Evolutionary conservation across 345 rosid species (phyloP), one percentile per base, ranked within the genome.

Genomic region (Eutrema yunnanense): DNA sequence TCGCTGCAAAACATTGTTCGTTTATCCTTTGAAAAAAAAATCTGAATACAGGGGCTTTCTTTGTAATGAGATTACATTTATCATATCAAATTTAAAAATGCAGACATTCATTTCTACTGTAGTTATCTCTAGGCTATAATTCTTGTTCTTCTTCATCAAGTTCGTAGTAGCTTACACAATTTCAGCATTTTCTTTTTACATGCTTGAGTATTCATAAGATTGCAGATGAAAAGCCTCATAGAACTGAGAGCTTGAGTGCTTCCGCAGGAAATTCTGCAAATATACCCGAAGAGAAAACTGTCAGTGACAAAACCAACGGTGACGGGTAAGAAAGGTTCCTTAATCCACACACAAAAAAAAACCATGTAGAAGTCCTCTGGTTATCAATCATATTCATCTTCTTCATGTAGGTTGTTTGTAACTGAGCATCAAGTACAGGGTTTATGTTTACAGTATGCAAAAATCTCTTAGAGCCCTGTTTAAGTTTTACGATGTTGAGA

Each of bases 261-360:
- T 54, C 55, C 47, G 76, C 75, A 64, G 80, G 67, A 72, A 65
- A 73, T 38, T 61, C 79, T 73, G 85, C 87, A 87, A 88, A 84
- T 27, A 46, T 71, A 54, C 83, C 73, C 4, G 44, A 72, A 71
- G 91, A 74, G 75, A 80, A 61, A 63, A 76, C 78, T 50, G 79
- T 64, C 56, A 58, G 56, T 7, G 37, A 70, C 56, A 49, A 57
- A 71, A 57, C 55, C 50, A 71, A 11, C 3, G 2, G 14, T 4
- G 9, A 58, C 3, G 49, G 76, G 80, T 76, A 76, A 71, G 80
- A 54, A 41, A 37, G 11, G 14, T 37, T 46, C 44, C 33, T 65
- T 11, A 36, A 19, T 51, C 37, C 16, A 46, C 4, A 54, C 34
- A 32, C 34, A 11, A 67, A 8, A 0, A 0, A 40, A 54, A 26